phyloP scores from a whole-genome alignment of 2,329 filamentous ascomycete species.

The Stachybotrys chartarum region DNA sequence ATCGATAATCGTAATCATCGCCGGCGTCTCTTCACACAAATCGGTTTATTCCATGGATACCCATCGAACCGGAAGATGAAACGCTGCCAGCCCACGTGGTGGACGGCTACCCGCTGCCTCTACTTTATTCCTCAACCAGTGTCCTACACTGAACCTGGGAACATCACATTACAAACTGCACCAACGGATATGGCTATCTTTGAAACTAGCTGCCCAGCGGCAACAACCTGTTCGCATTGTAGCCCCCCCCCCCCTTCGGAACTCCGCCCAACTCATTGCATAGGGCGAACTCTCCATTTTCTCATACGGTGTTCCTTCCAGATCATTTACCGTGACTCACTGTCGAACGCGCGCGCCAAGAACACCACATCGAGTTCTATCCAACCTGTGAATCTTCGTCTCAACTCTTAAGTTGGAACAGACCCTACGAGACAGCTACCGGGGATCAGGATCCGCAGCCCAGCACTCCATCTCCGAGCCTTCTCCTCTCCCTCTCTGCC shows the following conservation, averaged over 20 bases:
- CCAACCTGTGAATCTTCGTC: background rate
- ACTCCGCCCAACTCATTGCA: background rate
- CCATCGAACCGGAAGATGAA: too few relatives aligned
- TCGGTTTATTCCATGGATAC: too few relatives aligned
- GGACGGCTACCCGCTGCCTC: too few relatives aligned
- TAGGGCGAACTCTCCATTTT: too few relatives aligned
- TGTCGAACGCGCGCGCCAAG: background rate
- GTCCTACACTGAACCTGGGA: too few relatives aligned
- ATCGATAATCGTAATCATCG: too few relatives aligned
- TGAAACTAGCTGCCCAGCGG: background rate
- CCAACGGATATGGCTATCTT: background rate
- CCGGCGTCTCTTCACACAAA: too few relatives aligned
- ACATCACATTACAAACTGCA: background rate
- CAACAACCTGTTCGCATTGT: background rate
- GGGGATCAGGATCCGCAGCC: background rate
- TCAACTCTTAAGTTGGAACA: background rate
- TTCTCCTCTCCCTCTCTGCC: slow-evolving; percentile 9
- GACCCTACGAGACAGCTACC: background rate
- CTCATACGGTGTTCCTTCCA: background rate
- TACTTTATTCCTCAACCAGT: too few relatives aligned
- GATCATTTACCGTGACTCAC: background rate
- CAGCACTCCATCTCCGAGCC: background rate
- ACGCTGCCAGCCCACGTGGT: too few relatives aligned
- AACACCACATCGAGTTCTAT: background rate
- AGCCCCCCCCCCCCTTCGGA: background rate